Conservation (phyloP, 1,284 basidiomycete species). For the Boletellus sp. region DNA sequence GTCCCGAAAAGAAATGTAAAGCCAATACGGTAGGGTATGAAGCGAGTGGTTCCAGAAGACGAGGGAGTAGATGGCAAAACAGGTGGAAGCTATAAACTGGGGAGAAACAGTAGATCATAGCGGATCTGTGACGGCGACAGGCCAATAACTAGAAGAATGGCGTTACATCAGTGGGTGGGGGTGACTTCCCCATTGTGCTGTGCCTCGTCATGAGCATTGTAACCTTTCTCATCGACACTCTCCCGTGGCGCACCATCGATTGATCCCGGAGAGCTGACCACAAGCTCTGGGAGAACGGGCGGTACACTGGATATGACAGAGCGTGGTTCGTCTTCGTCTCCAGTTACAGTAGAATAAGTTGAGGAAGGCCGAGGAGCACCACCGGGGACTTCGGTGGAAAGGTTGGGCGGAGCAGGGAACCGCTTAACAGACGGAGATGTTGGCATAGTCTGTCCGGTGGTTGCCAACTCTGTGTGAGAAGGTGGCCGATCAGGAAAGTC, state of each 20-base stretch:
- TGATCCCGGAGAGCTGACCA: slow-evolving; percentile 35
- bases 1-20: neutral
- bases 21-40: slow-evolving; percentile 11
- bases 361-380: slow-evolving; percentile 26
- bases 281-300: slow-evolving; percentile 35
- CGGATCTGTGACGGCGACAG: neutral
- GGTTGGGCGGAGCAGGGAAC: slow-evolving; percentile 32
- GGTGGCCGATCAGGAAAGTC: slow-evolving; percentile 56
- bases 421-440: slow-evolving; percentile 23
- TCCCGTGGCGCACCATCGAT: slow-evolving; percentile 28
- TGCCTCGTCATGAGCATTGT: slow-evolving; percentile 14
- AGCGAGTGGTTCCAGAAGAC: slow-evolving; percentile 2
- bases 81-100: slow-evolving; percentile 14
- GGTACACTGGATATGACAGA: slow-evolving; percentile 30
- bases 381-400: slow-evolving; percentile 25
- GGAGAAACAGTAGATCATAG: slow-evolving; percentile 4
- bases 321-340: slow-evolving; percentile 24
- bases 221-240: slow-evolving; percentile 12
- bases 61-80: slow-evolving; percentile 8
- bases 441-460: slow-evolving; percentile 19
- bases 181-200: slow-evolving; percentile 23
- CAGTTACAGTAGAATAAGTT: slow-evolving; percentile 27
- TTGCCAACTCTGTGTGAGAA: slow-evolving; percentile 13
- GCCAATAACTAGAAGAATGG: neutral
- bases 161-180: slow-evolving; percentile 19